Evolutionary conservation across 2,329 filamentous ascomycete genomes (phyloP), one percentile per base, ranked within the genome.

Genomic region (Neospermospora avenae): DNA sequence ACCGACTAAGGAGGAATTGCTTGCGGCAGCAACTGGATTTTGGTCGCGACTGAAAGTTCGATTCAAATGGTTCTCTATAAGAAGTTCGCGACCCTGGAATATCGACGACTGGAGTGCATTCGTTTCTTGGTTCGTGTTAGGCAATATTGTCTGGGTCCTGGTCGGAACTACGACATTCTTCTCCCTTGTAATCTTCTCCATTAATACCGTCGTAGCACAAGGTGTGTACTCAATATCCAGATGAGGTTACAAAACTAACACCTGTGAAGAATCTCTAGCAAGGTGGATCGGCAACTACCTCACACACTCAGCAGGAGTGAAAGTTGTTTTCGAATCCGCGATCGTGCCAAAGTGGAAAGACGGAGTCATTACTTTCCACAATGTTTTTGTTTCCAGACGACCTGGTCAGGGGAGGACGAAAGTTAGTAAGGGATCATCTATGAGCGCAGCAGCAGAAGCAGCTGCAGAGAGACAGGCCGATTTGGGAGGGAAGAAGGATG

Each of bases 11-110:
- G 93, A 97, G 73, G 95, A 99, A 74, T 81, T 99, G 28, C 80
- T 99, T 37, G 89, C 90, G 20, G 93, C 95, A 4, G 92, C 95
- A 37, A 97, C 87, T 22, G 93, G 93, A 1, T 97, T 98, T 74
- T 95, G 91, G 87, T 88, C 96, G 64, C 85, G 95, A 52, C 76
- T 97, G 46, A 91, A 89, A 71, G 90, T 98, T 24, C 88, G 92
- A 42, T 96, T 98, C 78, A 99, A 99, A 76, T 99, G 95, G 95
- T 88, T 95, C 69, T 96, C 95, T 2, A 99, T 99, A 69, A 83
- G 93, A 71, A 96, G 93, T 73, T 90, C 90, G 74, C 84, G 95
- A 39, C 95, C 95, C 0, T 99, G 95, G 84, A 99, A 96, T 74
- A 84, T 88, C 22, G 95, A 99, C 74, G 95, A 99, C 77, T 97